These are phyloP conservation scores for Coleophoma cylindrospora DNA, from an alignment of 2,329 filamentous ascomycete species.

Conservation along the genomic window DNA sequence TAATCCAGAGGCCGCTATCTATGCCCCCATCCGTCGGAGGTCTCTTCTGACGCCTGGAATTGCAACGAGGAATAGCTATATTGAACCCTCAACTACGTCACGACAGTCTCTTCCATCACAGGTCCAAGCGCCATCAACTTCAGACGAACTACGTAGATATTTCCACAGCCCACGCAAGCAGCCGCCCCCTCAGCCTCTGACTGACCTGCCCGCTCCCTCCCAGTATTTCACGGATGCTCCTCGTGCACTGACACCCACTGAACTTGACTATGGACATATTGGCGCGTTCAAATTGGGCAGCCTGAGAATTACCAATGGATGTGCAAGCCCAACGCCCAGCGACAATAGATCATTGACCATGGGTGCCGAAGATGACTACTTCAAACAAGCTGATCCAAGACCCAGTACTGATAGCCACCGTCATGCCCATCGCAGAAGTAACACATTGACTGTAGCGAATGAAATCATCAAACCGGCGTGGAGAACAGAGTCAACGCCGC, in stretches of 20 bases:
- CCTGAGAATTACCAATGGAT: slow-evolving; percentile 56
- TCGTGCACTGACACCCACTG: slow-evolving; percentile 40
- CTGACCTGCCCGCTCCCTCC: slow-evolving; percentile 5
- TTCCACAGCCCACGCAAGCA: slow-evolving; percentile 9
- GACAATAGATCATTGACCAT: slow-evolving; percentile 12
- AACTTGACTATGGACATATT: slow-evolving; percentile 53
- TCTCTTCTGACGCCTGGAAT: slow-evolving; percentile 25
- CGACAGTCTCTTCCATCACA: slow-evolving; percentile 13
- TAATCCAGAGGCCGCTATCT: slow-evolving; percentile 4
- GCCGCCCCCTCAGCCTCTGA: slow-evolving; percentile 9
- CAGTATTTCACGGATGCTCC: slow-evolving; percentile 9
- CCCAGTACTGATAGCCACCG: slow-evolving; percentile 3
- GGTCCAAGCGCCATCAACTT: slow-evolving; percentile 3
- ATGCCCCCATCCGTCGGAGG: slow-evolving; percentile 21
- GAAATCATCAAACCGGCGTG: slow-evolving; percentile 14
- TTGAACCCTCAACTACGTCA: slow-evolving; percentile 6
- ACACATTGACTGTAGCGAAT: slow-evolving; percentile 15
- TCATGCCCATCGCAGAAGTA: slow-evolving; percentile 14
- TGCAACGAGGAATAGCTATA: slow-evolving; percentile 20
- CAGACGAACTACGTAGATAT: slow-evolving; percentile 8
- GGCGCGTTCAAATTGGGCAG: slow-evolving; percentile 60
- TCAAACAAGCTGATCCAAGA: slow-evolving; percentile 5
- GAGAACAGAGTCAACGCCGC: slow-evolving; percentile 18
- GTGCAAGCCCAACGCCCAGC: slow-evolving; percentile 44
- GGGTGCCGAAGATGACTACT: slow-evolving; percentile 15